These are phyloP conservation scores for Guyanaporus albipodus DNA, from an alignment of 768 basidiomycete species.

Conservation along the genomic window DNA sequence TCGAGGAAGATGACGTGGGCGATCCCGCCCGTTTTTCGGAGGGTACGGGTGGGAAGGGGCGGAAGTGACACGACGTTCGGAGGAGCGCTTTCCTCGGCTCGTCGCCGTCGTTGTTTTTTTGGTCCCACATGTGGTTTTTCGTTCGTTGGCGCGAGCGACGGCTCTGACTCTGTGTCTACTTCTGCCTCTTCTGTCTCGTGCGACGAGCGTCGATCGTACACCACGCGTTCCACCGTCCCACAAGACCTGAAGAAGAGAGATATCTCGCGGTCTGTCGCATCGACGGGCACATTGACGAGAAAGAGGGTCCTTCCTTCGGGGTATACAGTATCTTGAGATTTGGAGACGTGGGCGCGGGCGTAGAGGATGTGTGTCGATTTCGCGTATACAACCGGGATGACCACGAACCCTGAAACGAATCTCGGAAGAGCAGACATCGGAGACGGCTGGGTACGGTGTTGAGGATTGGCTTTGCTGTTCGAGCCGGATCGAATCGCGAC, in stretches of 20 bases:
- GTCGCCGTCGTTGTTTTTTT: slow-evolving; percentile 30
- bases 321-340: slow-evolving; percentile 34
- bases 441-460: too few species aligned
- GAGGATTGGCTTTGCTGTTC: too few species aligned
- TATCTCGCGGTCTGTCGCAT: slow-evolving; percentile 80
- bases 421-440: slow-evolving; percentile 23
- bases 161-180: slow-evolving; percentile 10
- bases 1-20: slow-evolving; percentile 77
- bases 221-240: slow-evolving; percentile 73
- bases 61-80: slow-evolving; percentile 66
- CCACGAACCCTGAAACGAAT: slow-evolving; percentile 31
- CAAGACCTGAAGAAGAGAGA: slow-evolving; percentile 69
- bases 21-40: slow-evolving; percentile 59
- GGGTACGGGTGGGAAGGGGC: slow-evolving; percentile 43
- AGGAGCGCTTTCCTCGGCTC: slow-evolving; percentile 24
- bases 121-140: slow-evolving; percentile 23
- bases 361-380: slow-evolving; percentile 68
- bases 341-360: slow-evolving; percentile 60
- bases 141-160: not conserved
- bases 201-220: slow-evolving; percentile 51
- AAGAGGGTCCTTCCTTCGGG: slow-evolving; percentile 75
- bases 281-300: slow-evolving; percentile 84
- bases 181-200: slow-evolving; percentile 15
- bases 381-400: slow-evolving; percentile 40
- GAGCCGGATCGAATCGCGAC: too few species aligned